Conservation (phyloP, 2,329 filamentous ascomycete species). For the Cercospora nicotianae region DNA sequence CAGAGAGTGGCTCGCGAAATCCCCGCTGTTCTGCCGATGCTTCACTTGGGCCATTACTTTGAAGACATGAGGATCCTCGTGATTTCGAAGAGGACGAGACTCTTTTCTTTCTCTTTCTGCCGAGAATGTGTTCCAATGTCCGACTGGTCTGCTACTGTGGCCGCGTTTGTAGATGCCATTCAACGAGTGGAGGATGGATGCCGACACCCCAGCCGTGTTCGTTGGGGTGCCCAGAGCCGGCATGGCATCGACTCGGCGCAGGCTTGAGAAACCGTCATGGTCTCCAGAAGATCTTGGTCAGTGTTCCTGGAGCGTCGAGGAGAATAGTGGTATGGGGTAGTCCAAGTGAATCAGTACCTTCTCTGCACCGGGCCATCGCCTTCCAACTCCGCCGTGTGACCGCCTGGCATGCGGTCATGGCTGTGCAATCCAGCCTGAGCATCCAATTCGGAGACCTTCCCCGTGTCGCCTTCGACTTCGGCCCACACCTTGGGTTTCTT, state of each 20-base stretch:
- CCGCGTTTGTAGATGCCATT: neutral
- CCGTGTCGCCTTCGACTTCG: slow-evolving; percentile 5
- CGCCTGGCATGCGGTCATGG: neutral
- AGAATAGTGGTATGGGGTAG: neutral
- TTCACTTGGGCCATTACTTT: neutral
- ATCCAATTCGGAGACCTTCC: slow-evolving; percentile 4
- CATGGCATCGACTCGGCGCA: neutral
- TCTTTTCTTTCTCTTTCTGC: neutral
- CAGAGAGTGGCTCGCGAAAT: neutral
- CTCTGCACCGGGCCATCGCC: neutral
- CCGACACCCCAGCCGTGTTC: neutral
- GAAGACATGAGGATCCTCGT: neutral
- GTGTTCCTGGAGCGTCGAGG: neutral
- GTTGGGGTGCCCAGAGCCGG: neutral
- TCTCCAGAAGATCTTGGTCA: neutral
- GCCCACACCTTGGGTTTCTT: slow-evolving; percentile 1
- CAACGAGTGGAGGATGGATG: neutral
- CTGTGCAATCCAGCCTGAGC: neutral
- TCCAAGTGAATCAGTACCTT: neutral
- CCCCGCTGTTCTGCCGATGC: neutral
- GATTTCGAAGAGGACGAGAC: neutral
- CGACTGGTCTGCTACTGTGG: neutral
- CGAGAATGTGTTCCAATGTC: neutral
- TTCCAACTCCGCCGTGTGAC: slow-evolving; percentile 4
- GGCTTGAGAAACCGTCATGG: neutral